These are phyloP conservation scores for Monosporascus sp. DNA, from an alignment of 2,329 filamentous ascomycete species.

Conservation along the genomic window DNA sequence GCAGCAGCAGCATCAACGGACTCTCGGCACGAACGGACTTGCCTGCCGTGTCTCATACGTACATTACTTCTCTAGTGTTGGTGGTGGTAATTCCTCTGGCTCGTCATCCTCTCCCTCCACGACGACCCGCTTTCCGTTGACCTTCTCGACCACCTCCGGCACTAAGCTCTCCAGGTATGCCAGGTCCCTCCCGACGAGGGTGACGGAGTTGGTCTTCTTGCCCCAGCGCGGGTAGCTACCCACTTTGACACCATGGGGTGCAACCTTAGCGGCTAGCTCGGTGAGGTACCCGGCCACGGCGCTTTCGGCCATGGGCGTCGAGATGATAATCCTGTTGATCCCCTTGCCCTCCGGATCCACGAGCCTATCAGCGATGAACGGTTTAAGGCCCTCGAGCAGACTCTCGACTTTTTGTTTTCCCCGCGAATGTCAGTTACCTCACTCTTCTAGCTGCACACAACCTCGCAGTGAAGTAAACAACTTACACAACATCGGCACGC, in stretches of 20 bases:
- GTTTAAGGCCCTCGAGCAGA: constrained; percentile 72
- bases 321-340: constrained; percentile 72
- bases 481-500: constrained; percentile 74
- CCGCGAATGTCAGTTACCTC: too few relatives aligned
- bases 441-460: too few relatives aligned
- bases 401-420: constrained; percentile 50
- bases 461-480: not conserved
- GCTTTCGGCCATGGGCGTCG: constrained; percentile 84
- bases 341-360: constrained; percentile 77
- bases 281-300: constrained; percentile 78
- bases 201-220: constrained; percentile 82
- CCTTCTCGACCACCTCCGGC: constrained; percentile 68
- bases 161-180: constrained; percentile 75
- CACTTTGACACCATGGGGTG: constrained; percentile 77
- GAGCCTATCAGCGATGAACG: constrained; percentile 63
- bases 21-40: too few relatives aligned
- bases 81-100: constrained; percentile 2
- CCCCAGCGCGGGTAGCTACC: constrained; percentile 94
- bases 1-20: too few relatives aligned
- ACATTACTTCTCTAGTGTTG: not conserved
- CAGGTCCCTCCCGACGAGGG: constrained; percentile 72
- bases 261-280: constrained; percentile 67
- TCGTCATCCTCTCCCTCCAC: constrained; percentile 68
- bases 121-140: constrained; percentile 64
- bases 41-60: too few relatives aligned